phyloP scores from a whole-genome alignment of 208 protist genomes.

The Naegleria fowleri region DNA sequence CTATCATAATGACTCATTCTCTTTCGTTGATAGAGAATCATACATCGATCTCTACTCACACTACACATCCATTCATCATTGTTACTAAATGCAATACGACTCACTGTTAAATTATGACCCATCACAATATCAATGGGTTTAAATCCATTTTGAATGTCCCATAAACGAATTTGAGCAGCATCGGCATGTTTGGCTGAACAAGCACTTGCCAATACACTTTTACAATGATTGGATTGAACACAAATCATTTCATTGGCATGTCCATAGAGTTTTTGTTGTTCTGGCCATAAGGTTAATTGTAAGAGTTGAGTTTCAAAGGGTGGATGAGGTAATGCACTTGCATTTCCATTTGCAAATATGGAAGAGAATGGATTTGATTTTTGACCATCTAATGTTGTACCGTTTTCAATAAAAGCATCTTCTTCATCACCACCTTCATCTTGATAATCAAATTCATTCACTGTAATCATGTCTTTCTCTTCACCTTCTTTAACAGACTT shows the following conservation, averaged over 20 bases:
- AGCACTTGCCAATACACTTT: slow-evolving; percentile 39
- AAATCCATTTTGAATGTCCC: slow-evolving; percentile 43
- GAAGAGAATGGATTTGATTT: background rate
- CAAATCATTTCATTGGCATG: slow-evolving; percentile 53
- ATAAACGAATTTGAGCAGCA: slow-evolving; percentile 39
- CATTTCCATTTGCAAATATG: background rate
- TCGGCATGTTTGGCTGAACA: slow-evolving; percentile 33
- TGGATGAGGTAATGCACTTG: slow-evolving; percentile 17
- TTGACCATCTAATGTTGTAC: slow-evolving; percentile 29
- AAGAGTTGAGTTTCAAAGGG: slow-evolving; percentile 55
- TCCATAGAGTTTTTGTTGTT: slow-evolving; percentile 56
- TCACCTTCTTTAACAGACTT: slow-evolving; percentile 43
- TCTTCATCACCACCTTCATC: background rate
- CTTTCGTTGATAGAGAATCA: slow-evolving; percentile 25
- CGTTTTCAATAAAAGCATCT: too few species aligned
- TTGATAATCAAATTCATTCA: slow-evolving; percentile 17
- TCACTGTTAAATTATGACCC: slow-evolving; percentile 53
- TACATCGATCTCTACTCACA: slow-evolving; percentile 49
- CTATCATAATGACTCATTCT: too few species aligned
- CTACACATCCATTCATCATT: slow-evolving; percentile 45
- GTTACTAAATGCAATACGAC: slow-evolving; percentile 49
- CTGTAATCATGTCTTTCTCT: background rate
- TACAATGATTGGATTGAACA: slow-evolving; percentile 34
- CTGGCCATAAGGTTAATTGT: slow-evolving; percentile 59
- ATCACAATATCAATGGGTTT: slow-evolving; percentile 29